Evolutionary conservation across 345 rosid species (phyloP).

Genomic region (Eutrema heterophyllum): DNA sequence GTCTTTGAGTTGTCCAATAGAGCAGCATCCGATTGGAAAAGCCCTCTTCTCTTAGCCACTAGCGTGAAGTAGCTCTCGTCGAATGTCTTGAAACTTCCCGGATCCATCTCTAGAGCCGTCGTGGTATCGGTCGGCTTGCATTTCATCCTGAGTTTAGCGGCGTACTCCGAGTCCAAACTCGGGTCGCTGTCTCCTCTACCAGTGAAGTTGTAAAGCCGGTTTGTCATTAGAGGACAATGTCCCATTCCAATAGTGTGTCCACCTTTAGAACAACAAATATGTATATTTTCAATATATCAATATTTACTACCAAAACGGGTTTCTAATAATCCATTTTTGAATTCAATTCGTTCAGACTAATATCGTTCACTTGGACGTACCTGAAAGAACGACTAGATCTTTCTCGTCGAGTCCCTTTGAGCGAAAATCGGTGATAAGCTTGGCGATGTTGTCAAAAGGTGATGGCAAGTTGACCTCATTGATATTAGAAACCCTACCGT

Average conservation of each 20-base stretch:
- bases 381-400: conserved; percentile 72
- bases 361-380: conserved; percentile 23
- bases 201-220: conserved; percentile 67
- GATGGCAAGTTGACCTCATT: conserved; percentile 55
- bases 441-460: conserved; percentile 49
- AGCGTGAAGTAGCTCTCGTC: conserved; percentile 44
- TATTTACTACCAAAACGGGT: not conserved
- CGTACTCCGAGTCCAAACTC: conserved; percentile 39
- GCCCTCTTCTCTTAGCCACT: conserved; percentile 42
- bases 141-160: conserved; percentile 35
- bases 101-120: conserved; percentile 53
- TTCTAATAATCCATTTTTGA: not conserved
- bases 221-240: conserved; percentile 46
- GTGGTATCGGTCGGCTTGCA: conserved; percentile 43
- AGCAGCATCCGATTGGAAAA: conserved; percentile 62
- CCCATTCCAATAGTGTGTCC: conserved; percentile 60
- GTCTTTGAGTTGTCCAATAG: conserved; percentile 39
- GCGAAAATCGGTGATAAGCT: conserved; percentile 36
- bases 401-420: conserved; percentile 43
- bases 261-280: conserved; percentile 29
- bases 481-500: conserved; percentile 46
- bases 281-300: not conserved
- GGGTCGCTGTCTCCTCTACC: conserved; percentile 63
- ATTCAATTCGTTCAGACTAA: not conserved
- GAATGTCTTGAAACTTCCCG: conserved; percentile 36